Evolutionary conservation across 257 asterid species (phyloP).

Genomic region (Jacaranda mimosifolia): DNA sequence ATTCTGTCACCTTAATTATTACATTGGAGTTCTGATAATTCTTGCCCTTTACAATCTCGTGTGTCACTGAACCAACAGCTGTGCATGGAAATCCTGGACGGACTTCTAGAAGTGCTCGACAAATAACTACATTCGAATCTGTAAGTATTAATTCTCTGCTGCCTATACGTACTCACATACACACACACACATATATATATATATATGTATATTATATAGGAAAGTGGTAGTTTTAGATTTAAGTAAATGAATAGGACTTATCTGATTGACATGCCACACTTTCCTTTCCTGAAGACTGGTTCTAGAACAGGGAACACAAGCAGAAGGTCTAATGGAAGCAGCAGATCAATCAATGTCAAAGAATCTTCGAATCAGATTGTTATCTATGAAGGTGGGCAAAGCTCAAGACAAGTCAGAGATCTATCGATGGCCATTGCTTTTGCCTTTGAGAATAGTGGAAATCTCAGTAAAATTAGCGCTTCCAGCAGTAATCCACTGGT

Average conservation of each 20-base stretch:
- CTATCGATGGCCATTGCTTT: slow-evolving; percentile 71
- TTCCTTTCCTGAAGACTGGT: slow-evolving; percentile 54
- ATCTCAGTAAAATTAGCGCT: slow-evolving; percentile 48
- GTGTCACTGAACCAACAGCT: slow-evolving; percentile 47
- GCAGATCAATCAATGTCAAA: slow-evolving; percentile 42
- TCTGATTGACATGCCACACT: background rate
- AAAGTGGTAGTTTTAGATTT: background rate
- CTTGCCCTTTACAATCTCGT: slow-evolving; percentile 16
- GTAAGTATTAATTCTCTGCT: slow-evolving; percentile 55
- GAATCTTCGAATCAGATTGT: slow-evolving; percentile 75
- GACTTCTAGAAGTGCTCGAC: slow-evolving; percentile 58
- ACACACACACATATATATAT: no score
- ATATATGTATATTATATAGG: background rate
- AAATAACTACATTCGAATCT: slow-evolving; percentile 57
- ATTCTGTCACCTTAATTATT: background rate
- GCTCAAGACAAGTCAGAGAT: slow-evolving; percentile 55
- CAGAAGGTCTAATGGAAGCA: slow-evolving; percentile 48
- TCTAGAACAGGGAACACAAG: slow-evolving; percentile 50
- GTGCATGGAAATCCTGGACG: slow-evolving; percentile 58
- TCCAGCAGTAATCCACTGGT: slow-evolving; percentile 66
- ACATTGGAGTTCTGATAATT: background rate
- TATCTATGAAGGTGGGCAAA: slow-evolving; percentile 60
- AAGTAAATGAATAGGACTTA: slow-evolving; percentile 5
- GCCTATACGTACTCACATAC: background rate
- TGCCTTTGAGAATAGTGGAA: slow-evolving; percentile 73